A percentile compares a stretch with the other conserved stretches of the same genome.
These are phyloP conservation scores for Stephanodiscus triporus DNA, from an alignment of 108 stramenopile genomes.

Conservation along the genomic window DNA sequence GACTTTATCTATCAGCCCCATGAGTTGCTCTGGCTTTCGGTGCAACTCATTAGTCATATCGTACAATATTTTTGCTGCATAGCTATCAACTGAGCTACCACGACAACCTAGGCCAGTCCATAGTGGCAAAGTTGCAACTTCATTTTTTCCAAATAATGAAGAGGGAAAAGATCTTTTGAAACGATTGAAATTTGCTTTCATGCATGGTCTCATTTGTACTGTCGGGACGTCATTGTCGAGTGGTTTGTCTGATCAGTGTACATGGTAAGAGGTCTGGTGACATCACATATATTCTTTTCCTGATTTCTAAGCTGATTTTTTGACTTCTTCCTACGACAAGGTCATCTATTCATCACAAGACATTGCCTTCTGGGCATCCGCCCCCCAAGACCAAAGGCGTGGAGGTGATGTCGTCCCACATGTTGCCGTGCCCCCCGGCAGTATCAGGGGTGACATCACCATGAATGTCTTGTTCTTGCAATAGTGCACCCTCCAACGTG, in stretches of 20 bases:
- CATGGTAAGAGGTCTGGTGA: constrained; percentile 29
- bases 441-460: too few relatives aligned
- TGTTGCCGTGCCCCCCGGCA: too few relatives aligned
- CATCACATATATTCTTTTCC: too few relatives aligned
- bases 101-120: constrained; percentile 42
- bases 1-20: constrained; percentile 14
- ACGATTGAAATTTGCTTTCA: constrained; percentile 57
- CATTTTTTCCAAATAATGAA: constrained; percentile 44
- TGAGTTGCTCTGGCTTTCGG: neutral
- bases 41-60: constrained; percentile 17
- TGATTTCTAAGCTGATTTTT: neutral
- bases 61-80: constrained; percentile 49
- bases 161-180: constrained; percentile 41
- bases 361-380: constrained; percentile 30
- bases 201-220: constrained; percentile 55
- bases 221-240: constrained; percentile 59
- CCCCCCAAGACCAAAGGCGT: too few relatives aligned
- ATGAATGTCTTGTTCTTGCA: too few relatives aligned
- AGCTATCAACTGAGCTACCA: constrained; percentile 50
- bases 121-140: constrained; percentile 15
- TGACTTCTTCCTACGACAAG: neutral
- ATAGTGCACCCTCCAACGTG: too few relatives aligned
- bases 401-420: too few relatives aligned
- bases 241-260: constrained; percentile 32
- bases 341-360: constrained; percentile 67